Evolutionary conservation across 2,329 filamentous ascomycete species (phyloP).

Genomic region (Paecilomyces dactylethromorphus): DNA sequence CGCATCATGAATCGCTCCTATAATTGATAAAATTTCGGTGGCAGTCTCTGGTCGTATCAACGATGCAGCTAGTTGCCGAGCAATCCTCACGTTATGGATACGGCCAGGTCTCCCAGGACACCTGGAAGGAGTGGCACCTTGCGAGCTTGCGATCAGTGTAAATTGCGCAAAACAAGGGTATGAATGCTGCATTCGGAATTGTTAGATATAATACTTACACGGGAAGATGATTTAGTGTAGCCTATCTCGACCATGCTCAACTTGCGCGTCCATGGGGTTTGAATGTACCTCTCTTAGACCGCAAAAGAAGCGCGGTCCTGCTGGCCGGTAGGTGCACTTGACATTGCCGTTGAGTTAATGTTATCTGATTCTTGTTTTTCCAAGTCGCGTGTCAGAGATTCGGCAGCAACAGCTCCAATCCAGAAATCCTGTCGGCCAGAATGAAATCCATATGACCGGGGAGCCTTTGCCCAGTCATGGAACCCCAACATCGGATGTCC

Average conservation of each 20-base stretch:
- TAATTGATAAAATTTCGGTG: neutral
- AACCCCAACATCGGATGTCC: neutral
- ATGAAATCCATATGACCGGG: neutral
- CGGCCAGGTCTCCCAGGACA: neutral
- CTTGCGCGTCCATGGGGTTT: conserved; percentile 32
- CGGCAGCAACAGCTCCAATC: conserved; percentile 25
- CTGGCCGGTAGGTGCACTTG: conserved; percentile 26
- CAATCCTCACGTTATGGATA: neutral
- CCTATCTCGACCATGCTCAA: conserved; percentile 31
- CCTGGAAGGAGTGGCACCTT: neutral
- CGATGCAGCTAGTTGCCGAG: neutral
- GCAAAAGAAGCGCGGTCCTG: conserved; percentile 36
- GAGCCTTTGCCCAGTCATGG: neutral
- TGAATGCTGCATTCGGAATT: conserved; percentile 2
- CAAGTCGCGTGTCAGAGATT: conserved; percentile 32
- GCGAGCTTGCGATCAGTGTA: conserved; percentile 39
- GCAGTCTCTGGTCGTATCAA: neutral
- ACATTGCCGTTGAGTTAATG: conserved; percentile 2
- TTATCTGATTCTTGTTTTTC: conserved; percentile 3
- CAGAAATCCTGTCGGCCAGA: neutral
- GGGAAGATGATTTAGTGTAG: conserved; percentile 23
- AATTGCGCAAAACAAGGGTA: conserved; percentile 33
- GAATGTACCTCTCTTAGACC: conserved; percentile 36
- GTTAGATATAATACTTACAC: conserved; percentile 1
- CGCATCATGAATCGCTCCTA: neutral